Evolutionary conservation across 1,284 basidiomycete species (phyloP).

Genomic region (Moesziomyces antarcticus): DNA sequence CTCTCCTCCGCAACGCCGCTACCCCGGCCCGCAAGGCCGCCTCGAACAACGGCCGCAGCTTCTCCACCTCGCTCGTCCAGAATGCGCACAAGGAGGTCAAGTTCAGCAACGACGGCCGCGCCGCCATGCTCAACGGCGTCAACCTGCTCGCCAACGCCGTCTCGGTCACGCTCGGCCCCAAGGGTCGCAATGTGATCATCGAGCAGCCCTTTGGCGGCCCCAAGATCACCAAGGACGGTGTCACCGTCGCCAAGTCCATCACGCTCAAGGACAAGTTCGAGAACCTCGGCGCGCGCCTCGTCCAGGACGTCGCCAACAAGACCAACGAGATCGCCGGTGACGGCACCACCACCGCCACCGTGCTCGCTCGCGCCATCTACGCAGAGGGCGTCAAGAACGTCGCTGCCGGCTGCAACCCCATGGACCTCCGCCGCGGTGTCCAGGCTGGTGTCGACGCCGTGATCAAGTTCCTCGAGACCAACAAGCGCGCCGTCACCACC

Average conservation of each 20-base stretch:
- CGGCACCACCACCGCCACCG: slow-evolving; percentile 97
- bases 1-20: slow-evolving; percentile 55
- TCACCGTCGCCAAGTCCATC: slow-evolving; percentile 96
- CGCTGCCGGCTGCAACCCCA: slow-evolving; percentile 97
- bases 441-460: slow-evolving; percentile 97
- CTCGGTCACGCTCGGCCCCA: slow-evolving; percentile 95
- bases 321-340: slow-evolving; percentile 98
- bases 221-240: slow-evolving; percentile 99
- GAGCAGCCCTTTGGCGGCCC: slow-evolving; percentile 97
- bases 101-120: slow-evolving; percentile 94
- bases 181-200: slow-evolving; percentile 99
- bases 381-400: slow-evolving; percentile 99
- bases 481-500: slow-evolving; percentile 95
- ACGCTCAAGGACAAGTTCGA: slow-evolving; percentile 97
- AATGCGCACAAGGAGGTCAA: slow-evolving; percentile 85
- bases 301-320: slow-evolving; percentile 95
- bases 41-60: slow-evolving; percentile 44
- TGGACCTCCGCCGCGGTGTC: slow-evolving; percentile 96
- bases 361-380: slow-evolving; percentile 96
- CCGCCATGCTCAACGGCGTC: slow-evolving; percentile 92
- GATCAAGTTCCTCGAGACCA: slow-evolving; percentile 86
- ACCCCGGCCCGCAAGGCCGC: slow-evolving; percentile 49
- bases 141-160: slow-evolving; percentile 81
- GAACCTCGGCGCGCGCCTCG: slow-evolving; percentile 96
- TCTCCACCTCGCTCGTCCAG: slow-evolving; percentile 55